Conservation (phyloP, 495 filamentous ascomycete species). For the Aspergillus ellipticus region DNA sequence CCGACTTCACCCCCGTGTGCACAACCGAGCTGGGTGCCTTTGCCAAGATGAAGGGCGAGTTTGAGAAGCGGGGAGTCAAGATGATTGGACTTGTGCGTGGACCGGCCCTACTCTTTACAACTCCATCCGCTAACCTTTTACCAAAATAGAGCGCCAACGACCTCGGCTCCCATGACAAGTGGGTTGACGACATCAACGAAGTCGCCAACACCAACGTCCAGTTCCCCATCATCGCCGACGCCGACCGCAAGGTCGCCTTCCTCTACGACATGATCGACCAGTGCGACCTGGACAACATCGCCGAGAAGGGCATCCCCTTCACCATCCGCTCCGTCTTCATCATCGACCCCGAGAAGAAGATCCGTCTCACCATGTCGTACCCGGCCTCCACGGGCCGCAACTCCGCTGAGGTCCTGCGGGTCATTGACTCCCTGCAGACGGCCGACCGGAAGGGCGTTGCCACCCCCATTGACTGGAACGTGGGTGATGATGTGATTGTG, state of each 20-base stretch:
- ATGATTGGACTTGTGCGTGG: constrained; percentile 57
- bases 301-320: constrained; percentile 56
- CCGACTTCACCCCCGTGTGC: constrained; percentile 68
- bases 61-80: constrained; percentile 60
- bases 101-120: background rate
- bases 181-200: constrained; percentile 67
- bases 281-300: constrained; percentile 54
- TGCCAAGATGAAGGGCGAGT: constrained; percentile 58
- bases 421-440: constrained; percentile 62
- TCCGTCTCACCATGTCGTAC: constrained; percentile 65
- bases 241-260: constrained; percentile 60
- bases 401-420: constrained; percentile 61
- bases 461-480: constrained; percentile 62
- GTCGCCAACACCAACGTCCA: constrained; percentile 50
- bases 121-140: no score
- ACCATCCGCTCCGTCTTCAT: constrained; percentile 69
- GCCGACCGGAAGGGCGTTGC: constrained; percentile 61
- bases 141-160: constrained; percentile 52
- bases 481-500: constrained; percentile 65
- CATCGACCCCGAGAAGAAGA: constrained; percentile 68
- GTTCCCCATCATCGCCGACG: constrained; percentile 69
- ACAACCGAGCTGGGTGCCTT: constrained; percentile 69
- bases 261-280: constrained; percentile 65
- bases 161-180: constrained; percentile 54
- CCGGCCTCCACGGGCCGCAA: constrained; percentile 64